phyloP scores from a whole-genome alignment of 495 filamentous ascomycete species.

The Neurospora sublineolata region DNA sequence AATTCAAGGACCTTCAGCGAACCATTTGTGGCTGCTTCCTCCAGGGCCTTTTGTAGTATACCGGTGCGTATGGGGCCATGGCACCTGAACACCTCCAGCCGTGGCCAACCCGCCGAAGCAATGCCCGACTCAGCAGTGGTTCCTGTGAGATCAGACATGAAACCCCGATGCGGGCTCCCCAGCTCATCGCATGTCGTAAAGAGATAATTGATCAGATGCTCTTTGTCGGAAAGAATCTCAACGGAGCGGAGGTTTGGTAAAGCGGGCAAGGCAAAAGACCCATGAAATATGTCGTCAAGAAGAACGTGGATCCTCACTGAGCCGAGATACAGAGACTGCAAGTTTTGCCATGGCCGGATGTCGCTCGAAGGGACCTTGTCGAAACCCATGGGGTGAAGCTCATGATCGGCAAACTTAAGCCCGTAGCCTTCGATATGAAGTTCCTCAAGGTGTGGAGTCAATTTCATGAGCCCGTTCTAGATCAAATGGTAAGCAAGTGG shows the following conservation, averaged over 20 bases:
- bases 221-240: background rate
- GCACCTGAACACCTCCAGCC: constrained; percentile 16
- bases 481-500: background rate
- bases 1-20: constrained; percentile 16
- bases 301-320: background rate
- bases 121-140: background rate
- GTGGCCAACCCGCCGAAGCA: constrained; percentile 1
- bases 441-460: constrained; percentile 10
- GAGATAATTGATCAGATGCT: background rate
- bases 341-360: background rate
- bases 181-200: background rate
- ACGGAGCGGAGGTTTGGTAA: background rate
- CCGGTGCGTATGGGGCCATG: background rate
- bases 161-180: background rate
- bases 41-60: constrained; percentile 4
- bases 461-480: background rate
- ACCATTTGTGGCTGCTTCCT: constrained; percentile 1
- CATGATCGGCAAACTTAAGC: background rate
- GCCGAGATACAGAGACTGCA: background rate
- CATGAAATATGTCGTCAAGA: background rate
- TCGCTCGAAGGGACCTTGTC: background rate
- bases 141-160: background rate
- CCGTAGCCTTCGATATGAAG: constrained; percentile 7
- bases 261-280: background rate
- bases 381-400: background rate